Evolutionary conservation across 768 basidiomycete genomes (phyloP).

Genomic region (Amanita exitialis): DNA sequence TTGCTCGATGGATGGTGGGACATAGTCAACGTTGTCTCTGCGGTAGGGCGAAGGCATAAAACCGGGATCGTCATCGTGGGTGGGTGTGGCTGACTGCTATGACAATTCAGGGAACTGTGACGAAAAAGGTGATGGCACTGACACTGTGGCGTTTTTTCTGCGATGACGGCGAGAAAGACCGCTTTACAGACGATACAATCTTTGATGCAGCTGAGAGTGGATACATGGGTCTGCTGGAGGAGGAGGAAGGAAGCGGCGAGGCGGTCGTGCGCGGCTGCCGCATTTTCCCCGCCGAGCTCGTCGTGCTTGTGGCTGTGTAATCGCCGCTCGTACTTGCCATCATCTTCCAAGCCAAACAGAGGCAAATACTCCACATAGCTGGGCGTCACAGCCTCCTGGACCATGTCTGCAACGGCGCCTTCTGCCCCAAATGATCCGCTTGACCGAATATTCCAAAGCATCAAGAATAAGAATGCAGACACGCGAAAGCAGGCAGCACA

Average conservation of each 20-base stretch:
- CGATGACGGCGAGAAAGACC: slow-evolving; percentile 4
- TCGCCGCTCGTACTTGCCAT: background rate
- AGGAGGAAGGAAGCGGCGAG: background rate
- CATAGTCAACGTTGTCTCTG: slow-evolving; percentile 19
- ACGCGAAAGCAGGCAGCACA: slow-evolving; percentile 56
- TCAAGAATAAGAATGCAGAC: slow-evolving; percentile 57
- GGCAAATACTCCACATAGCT: slow-evolving; percentile 8
- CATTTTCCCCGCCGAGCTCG: background rate
- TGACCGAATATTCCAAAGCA: slow-evolving; percentile 54
- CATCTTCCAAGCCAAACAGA: slow-evolving; percentile 2
- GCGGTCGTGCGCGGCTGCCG: background rate
- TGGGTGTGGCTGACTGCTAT: background rate
- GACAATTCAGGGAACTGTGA: background rate
- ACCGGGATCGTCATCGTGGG: slow-evolving; percentile 13
- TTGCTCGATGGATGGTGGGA: slow-evolving; percentile 44
- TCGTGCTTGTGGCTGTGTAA: slow-evolving; percentile 3
- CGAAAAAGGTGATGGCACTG: background rate
- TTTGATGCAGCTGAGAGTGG: slow-evolving; percentile 1
- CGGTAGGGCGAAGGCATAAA: slow-evolving; percentile 11
- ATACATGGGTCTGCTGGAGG: background rate
- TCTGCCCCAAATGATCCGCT: slow-evolving; percentile 53
- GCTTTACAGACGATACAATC: slow-evolving; percentile 6
- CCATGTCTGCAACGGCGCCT: slow-evolving; percentile 54
- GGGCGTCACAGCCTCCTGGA: slow-evolving; percentile 10
- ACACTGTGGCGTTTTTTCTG: slow-evolving; percentile 15